Evolutionary conservation across 305 asterid genomes (phyloP).

Genomic region (Coffea humblotiana): DNA sequence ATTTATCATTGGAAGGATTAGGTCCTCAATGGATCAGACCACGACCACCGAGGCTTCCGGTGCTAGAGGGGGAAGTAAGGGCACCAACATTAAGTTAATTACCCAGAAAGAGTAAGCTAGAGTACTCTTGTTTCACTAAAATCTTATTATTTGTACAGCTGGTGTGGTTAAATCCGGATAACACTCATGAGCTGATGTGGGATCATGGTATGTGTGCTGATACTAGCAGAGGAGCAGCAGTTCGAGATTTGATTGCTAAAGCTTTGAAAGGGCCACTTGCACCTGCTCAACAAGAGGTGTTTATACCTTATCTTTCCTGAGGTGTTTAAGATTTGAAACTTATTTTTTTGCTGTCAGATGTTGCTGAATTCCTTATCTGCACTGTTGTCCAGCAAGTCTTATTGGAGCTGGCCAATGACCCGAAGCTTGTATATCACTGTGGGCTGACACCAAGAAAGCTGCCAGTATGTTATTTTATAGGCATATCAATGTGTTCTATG

Average conservation of each 20-base stretch:
- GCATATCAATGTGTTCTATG: conserved; percentile 3
- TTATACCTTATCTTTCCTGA: not conserved
- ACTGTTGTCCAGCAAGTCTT: conserved; percentile 60
- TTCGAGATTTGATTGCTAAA: conserved; percentile 81
- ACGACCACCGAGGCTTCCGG: conserved; percentile 85
- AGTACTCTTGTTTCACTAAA: conserved; percentile 8
- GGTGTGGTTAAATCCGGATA: conserved; percentile 86
- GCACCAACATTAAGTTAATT: not conserved
- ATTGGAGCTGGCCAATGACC: conserved; percentile 78
- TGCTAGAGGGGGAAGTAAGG: conserved; percentile 87
- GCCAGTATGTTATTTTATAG: conserved; percentile 59
- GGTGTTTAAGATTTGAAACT: not conserved
- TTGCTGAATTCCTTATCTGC: conserved; percentile 13
- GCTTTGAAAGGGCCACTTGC: conserved; percentile 88
- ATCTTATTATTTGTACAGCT: conserved; percentile 51
- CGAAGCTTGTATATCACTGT: conserved; percentile 95
- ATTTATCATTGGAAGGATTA: conserved; percentile 67
- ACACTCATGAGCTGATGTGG: conserved; percentile 87
- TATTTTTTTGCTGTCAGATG: not conserved
- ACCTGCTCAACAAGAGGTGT: conserved; percentile 91
- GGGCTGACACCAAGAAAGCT: conserved; percentile 92
- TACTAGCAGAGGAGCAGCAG: conserved; percentile 92
- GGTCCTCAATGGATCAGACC: conserved; percentile 93
- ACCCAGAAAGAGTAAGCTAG: not conserved
- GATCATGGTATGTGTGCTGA: conserved; percentile 98